Evolutionary conservation across 257 asterid genomes (phyloP), one percentile per base, ranked within the genome.

Genomic region (Salvia splendens): DNA sequence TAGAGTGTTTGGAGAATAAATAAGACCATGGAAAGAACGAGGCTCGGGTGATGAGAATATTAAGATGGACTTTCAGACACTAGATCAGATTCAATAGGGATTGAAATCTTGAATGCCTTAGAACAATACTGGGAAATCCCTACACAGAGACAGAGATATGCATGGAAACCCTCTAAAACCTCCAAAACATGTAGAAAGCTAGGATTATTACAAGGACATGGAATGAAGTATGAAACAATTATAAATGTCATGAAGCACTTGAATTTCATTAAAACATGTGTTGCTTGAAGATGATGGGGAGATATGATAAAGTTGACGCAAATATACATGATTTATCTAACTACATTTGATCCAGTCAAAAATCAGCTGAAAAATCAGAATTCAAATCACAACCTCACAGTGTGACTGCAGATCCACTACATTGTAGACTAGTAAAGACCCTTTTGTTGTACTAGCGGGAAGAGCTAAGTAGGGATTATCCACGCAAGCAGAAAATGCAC

Each of bases 401-500:
- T 87, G 95, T 10, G 96, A 75, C 60, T 88, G 93, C 76, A 89
- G 87, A 71, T 87, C 89, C 69, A 77, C 84, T 60, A 87, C 87
- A 73, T 89, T 82, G 87, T 92, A 89, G 75, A 92, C 81, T 69
- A 92, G 81, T 61, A 85, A 92, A 66, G 95, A 89, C 15, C 98
- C 98, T 83, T 86, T 82, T n/a, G 65, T 68, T 63, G 79, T 74
- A 82, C 96, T 86, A 58, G 96, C 93, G 51, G 97, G 98, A 80
- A 92, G 80, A 74, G 98, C 98, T 86, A 92, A 81, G 82, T 80
- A 92, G 74, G 95, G 86, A 77, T 85, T 83, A 45, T 87, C 96
- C 75, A 67, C 65, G 73, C 78, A 75, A 33, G 93, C 79, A 62
- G 93, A 89, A 83, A 89, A 92, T 75, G 97, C 95, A 82, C 93